Evolutionary conservation across 306 rosid species (phyloP).

Genomic region (Sechiopsis laciniata): DNA sequence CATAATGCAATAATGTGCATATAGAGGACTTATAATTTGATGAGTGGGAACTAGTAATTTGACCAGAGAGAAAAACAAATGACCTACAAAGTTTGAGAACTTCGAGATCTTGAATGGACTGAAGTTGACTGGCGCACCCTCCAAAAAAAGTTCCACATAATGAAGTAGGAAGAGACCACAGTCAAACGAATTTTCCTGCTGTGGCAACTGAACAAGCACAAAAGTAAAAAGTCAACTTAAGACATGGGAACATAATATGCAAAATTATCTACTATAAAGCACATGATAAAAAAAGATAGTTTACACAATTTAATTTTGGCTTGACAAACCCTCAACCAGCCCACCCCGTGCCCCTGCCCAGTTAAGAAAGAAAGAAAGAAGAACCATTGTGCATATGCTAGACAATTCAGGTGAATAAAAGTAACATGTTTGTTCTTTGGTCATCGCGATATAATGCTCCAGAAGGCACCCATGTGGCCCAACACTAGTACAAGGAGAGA

Average conservation of each 20-base stretch:
- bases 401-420: neutral
- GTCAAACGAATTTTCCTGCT: constrained; percentile 67
- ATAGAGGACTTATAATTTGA: constrained; percentile 19
- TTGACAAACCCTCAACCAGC: neutral
- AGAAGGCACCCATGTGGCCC: neutral
- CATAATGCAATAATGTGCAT: constrained; percentile 16
- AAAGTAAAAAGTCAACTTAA: neutral
- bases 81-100: constrained; percentile 59
- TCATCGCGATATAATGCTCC: neutral
- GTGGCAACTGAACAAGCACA: constrained; percentile 52
- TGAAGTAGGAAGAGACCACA: constrained; percentile 86
- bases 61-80: neutral
- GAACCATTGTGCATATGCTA: neutral
- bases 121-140: constrained; percentile 54
- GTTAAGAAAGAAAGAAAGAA: neutral
- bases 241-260: neutral
- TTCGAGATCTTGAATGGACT: constrained; percentile 45
- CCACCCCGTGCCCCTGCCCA: no score
- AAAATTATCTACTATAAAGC: neutral
- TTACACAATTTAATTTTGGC: neutral
- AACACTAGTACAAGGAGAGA: neutral
- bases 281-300: neutral
- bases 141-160: constrained; percentile 63
- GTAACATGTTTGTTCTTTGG: neutral
- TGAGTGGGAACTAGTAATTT: constrained; percentile 12